Conservation (phyloP, 306 rosid species). For the Rosa rugosa region DNA sequence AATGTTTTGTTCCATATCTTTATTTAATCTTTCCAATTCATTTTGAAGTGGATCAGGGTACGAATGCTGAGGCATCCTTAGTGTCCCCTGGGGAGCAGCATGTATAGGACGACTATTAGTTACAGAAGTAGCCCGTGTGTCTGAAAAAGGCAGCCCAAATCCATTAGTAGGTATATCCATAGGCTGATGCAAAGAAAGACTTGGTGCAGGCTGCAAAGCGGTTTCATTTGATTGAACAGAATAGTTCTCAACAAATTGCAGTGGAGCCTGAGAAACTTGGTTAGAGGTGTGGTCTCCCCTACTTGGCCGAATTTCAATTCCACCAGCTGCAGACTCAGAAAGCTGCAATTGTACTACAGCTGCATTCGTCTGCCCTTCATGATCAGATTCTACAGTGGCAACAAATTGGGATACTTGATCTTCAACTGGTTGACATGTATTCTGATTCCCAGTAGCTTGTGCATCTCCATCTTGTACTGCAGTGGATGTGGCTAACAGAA, state of each 20-base stretch:
- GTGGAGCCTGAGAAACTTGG: slow-evolving; percentile 24
- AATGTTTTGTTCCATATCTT: slow-evolving; percentile 32
- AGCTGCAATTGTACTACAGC: slow-evolving; percentile 34
- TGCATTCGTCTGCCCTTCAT: slow-evolving; percentile 25
- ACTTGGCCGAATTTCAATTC: slow-evolving; percentile 25
- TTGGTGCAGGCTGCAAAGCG: slow-evolving; percentile 14
- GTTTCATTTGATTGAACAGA: slow-evolving; percentile 19
- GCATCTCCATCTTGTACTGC: slow-evolving; percentile 23
- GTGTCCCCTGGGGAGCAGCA: slow-evolving; percentile 34
- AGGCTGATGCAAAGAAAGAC: neutral
- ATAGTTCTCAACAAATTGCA: slow-evolving; percentile 26
- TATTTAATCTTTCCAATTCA: slow-evolving; percentile 57
- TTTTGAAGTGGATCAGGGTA: slow-evolving; percentile 54
- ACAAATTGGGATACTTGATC: slow-evolving; percentile 23
- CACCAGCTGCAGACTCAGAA: neutral
- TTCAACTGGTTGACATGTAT: slow-evolving; percentile 16
- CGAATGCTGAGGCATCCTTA: slow-evolving; percentile 23
- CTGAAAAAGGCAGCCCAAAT: slow-evolving; percentile 24
- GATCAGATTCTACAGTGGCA: slow-evolving; percentile 17
- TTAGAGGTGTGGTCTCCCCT: slow-evolving; percentile 11
- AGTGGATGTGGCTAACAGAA: slow-evolving; percentile 19
- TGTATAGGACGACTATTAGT: slow-evolving; percentile 43
- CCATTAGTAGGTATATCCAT: slow-evolving; percentile 12
- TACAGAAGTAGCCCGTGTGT: slow-evolving; percentile 40
- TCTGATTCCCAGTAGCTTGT: slow-evolving; percentile 24